A percentile compares a stretch with the other conserved stretches of the same genome.
phyloP scores from a whole-genome alignment of 148 eudicot genomes.

The Chenopodium formosanum region DNA sequence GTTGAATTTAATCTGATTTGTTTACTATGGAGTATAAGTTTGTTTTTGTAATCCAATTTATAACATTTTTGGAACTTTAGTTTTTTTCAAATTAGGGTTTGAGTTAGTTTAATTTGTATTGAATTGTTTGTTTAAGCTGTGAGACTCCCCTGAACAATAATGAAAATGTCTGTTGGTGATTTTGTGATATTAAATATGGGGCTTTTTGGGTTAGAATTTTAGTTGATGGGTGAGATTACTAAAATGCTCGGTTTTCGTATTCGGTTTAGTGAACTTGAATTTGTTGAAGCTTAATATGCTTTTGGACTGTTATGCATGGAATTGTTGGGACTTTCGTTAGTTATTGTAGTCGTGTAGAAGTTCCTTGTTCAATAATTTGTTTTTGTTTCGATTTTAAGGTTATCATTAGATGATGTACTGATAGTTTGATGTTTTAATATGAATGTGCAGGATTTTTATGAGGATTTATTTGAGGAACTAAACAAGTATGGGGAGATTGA shows the following conservation, averaged over 20 bases:
- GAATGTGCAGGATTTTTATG: slow-evolving; percentile 77
- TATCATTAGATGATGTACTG: not conserved
- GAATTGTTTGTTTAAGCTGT: too few species aligned
- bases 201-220: not conserved
- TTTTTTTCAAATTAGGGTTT: not conserved
- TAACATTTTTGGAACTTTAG: not conserved
- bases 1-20: not conserved
- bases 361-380: not conserved
- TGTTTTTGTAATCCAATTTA: not conserved
- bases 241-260: not conserved
- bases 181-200: not conserved
- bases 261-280: not conserved
- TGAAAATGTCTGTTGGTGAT: not conserved
- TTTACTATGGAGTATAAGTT: too few species aligned
- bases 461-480: slow-evolving; percentile 87
- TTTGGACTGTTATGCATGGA: not conserved
- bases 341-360: not conserved
- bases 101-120: too few species aligned
- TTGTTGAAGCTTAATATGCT: not conserved
- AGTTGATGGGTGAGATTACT: not conserved
- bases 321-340: not conserved
- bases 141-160: not conserved
- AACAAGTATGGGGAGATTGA: slow-evolving; percentile 91
- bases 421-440: slow-evolving; percentile 10
- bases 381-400: not conserved